Evolutionary conservation across 345 rosid genomes (phyloP).

Genomic region (Firmiana major): DNA sequence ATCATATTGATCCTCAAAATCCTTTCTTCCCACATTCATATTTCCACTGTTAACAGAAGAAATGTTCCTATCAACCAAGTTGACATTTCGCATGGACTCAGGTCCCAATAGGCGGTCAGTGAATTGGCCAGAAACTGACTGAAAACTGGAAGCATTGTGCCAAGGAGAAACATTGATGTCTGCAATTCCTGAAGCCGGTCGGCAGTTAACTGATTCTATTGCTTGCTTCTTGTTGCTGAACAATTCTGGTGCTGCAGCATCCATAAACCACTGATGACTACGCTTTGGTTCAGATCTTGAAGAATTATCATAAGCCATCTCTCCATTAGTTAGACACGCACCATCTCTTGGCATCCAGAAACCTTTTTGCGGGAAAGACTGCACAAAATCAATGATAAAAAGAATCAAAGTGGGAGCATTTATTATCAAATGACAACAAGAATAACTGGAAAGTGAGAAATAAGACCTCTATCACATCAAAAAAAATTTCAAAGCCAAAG

Average conservation of each 20-base stretch:
- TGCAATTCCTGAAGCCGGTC: slow-evolving; percentile 33
- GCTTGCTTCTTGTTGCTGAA: slow-evolving; percentile 61
- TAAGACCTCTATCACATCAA: not conserved
- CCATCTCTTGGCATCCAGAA: slow-evolving; percentile 47
- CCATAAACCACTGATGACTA: slow-evolving; percentile 50
- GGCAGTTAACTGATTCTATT: slow-evolving; percentile 30
- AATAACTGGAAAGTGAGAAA: not conserved
- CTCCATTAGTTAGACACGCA: slow-evolving; percentile 39
- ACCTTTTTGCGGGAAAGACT: slow-evolving; percentile 44
- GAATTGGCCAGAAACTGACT: slow-evolving; percentile 41
- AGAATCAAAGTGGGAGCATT: not conserved
- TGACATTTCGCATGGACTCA: slow-evolving; percentile 28
- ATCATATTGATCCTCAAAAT: slow-evolving; percentile 35
- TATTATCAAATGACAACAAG: slow-evolving; percentile 1
- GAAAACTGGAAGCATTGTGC: slow-evolving; percentile 36
- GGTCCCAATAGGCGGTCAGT: slow-evolving; percentile 40
- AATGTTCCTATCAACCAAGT: slow-evolving; percentile 38
- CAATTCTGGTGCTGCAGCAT: slow-evolving; percentile 33
- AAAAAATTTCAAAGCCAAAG: not conserved
- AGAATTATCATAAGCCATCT: slow-evolving; percentile 38
- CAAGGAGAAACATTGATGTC: slow-evolving; percentile 34
- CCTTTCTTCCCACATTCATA: slow-evolving; percentile 38
- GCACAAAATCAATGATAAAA: slow-evolving; percentile 17
- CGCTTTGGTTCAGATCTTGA: slow-evolving; percentile 52
- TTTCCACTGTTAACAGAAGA: slow-evolving; percentile 36